A percentile compares a stretch with the other conserved stretches of the same genome.
Evolutionary conservation across 805 yeast genomes (phyloP).

Genomic region (Schizosaccharomyces octosporus): DNA sequence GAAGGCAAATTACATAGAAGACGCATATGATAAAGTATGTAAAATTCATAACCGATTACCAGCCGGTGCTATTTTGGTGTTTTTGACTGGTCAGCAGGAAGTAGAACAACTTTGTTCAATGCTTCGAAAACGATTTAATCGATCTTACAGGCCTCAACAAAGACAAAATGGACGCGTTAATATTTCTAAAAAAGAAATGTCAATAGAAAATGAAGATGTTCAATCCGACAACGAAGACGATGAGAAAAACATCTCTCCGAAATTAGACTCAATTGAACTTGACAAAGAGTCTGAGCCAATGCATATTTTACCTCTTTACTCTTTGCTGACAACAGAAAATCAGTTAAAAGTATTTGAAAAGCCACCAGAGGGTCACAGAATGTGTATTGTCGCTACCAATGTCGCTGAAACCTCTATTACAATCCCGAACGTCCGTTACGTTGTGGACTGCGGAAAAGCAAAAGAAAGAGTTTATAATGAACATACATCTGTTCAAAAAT

Average conservation of each 20-base stretch:
- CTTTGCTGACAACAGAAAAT: conserved; percentile 76
- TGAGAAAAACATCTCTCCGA: conserved; percentile 8
- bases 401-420: conserved; percentile 95
- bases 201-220: conserved; percentile 67
- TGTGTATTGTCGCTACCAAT: conserved; percentile 87
- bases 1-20: conserved; percentile 51
- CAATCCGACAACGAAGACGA: conserved; percentile 19
- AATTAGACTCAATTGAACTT: neutral
- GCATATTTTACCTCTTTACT: conserved; percentile 76
- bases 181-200: conserved; percentile 34
- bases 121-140: conserved; percentile 45
- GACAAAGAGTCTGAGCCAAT: conserved; percentile 32
- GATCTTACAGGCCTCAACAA: conserved; percentile 6
- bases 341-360: conserved; percentile 77
- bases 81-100: conserved; percentile 87
- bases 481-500: conserved; percentile 75
- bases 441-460: conserved; percentile 82
- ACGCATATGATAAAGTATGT: conserved; percentile 60
- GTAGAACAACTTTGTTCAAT: conserved; percentile 51
- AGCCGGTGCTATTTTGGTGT: conserved; percentile 78
- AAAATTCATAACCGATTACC: conserved; percentile 73
- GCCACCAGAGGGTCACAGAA: conserved; percentile 65
- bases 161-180: conserved; percentile 15
- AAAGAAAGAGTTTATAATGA: conserved; percentile 69
- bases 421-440: conserved; percentile 84